Evolutionary conservation across 2,329 filamentous ascomycete genomes (phyloP).

Genomic region (Aspergillus sergii): DNA sequence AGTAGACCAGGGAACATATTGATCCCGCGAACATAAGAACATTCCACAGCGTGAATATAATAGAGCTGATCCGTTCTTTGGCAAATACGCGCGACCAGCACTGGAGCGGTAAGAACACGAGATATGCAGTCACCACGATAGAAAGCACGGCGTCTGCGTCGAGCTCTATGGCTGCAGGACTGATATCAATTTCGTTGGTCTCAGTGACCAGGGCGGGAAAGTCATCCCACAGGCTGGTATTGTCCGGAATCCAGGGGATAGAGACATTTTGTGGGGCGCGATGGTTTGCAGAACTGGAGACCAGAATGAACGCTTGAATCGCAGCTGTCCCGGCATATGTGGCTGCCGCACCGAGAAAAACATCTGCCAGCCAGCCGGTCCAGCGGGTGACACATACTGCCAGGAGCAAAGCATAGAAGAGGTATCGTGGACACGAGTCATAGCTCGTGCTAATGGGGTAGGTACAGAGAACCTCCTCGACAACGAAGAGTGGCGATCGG

Average conservation of each 20-base stretch:
- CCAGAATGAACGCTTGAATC: constrained; percentile 35
- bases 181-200: constrained; percentile 20
- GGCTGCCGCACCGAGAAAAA: constrained; percentile 36
- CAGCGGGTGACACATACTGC: constrained; percentile 32
- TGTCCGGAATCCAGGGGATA: constrained; percentile 24
- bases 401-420: constrained; percentile 35
- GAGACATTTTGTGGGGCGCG: constrained; percentile 20
- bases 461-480: constrained; percentile 32
- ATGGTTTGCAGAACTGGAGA: constrained; percentile 20
- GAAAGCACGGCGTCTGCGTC: constrained; percentile 37
- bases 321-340: constrained; percentile 37
- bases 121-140: constrained; percentile 37
- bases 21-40: constrained; percentile 34
- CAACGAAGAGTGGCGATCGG: constrained; percentile 25
- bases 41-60: constrained; percentile 35
- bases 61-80: constrained; percentile 27
- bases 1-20: constrained; percentile 32
- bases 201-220: constrained; percentile 29
- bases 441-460: constrained; percentile 40
- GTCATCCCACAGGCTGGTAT: constrained; percentile 15
- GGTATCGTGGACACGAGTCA: constrained; percentile 35
- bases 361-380: constrained; percentile 35
- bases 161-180: constrained; percentile 33
- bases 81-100: constrained; percentile 35
- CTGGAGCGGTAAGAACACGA: constrained; percentile 37